These are phyloP conservation scores for Mariannaea sp. DNA, from an alignment of 2,329 filamentous ascomycete species.

Conservation along the genomic window DNA sequence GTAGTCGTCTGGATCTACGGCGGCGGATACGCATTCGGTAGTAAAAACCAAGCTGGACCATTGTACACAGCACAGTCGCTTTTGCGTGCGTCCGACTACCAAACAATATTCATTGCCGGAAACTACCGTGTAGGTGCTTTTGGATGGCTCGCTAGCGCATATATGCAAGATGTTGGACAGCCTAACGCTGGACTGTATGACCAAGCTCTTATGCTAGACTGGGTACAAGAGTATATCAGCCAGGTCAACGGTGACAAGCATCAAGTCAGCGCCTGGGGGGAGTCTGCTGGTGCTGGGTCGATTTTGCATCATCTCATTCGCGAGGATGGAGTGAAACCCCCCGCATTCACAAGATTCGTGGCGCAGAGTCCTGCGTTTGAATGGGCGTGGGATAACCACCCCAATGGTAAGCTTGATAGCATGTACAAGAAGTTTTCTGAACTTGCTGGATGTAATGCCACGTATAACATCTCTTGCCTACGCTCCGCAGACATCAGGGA, in stretches of 20 bases:
- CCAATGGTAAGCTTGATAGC: conserved; percentile 14
- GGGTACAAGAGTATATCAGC: conserved; percentile 53
- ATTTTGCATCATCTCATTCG: conserved; percentile 56
- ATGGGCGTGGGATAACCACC: conserved; percentile 23
- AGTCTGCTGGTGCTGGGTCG: conserved; percentile 56
- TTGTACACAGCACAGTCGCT: conserved; percentile 42
- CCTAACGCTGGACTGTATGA: conserved; percentile 52
- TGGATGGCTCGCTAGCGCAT: conserved; percentile 52
- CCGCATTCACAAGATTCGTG: conserved; percentile 43
- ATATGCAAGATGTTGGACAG: conserved; percentile 47
- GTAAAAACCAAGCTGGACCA: conserved; percentile 44
- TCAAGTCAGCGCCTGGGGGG: conserved; percentile 54
- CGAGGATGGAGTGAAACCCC: conserved; percentile 48
- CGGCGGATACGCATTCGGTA: conserved; percentile 50
- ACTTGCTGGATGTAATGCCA: background rate
- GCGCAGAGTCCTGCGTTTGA: conserved; percentile 21
- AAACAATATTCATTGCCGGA: conserved; percentile 51
- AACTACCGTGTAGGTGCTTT: conserved; percentile 57
- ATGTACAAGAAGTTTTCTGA: conserved; percentile 15
- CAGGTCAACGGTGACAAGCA: conserved; percentile 53
- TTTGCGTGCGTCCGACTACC: conserved; percentile 36
- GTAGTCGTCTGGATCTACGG: conserved; percentile 54
- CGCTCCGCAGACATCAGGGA: background rate
- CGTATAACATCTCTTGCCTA: conserved; percentile 20
- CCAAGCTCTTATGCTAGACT: conserved; percentile 52